Percentiles rank a stretch among this genome's conserved stretches.
These are phyloP conservation scores for Gossypium thurberi DNA, from an alignment of 345 rosid species.

Conservation along the genomic window DNA sequence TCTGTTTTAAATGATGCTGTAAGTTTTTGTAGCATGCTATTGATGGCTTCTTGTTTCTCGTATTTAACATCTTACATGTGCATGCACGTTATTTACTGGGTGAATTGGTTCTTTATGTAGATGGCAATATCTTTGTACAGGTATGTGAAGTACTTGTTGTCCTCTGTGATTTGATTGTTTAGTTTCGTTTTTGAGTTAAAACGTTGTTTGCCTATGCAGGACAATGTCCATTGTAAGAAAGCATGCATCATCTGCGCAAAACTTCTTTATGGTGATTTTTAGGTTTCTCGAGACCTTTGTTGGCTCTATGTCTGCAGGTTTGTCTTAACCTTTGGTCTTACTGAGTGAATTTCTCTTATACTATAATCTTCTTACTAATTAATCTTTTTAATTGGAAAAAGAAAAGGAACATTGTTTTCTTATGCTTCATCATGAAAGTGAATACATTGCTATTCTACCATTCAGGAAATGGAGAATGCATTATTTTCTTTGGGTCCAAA, in stretches of 20 bases:
- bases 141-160: constrained; percentile 32
- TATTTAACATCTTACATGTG: constrained; percentile 10
- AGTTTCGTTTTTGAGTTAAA: constrained; percentile 17
- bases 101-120: constrained; percentile 30
- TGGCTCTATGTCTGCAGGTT: constrained; percentile 97
- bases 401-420: not conserved
- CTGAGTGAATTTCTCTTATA: not conserved
- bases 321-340: constrained; percentile 17
- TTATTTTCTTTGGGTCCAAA: too few relatives aligned
- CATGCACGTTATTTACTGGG: constrained; percentile 3
- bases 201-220: constrained; percentile 46
- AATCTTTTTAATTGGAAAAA: not conserved
- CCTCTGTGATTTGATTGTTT: not conserved
- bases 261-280: constrained; percentile 72
- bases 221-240: constrained; percentile 88
- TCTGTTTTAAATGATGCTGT: constrained; percentile 99
- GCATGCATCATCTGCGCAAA: constrained; percentile 51
- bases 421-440: not conserved
- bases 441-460: not conserved
- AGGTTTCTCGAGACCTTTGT: constrained; percentile 95
- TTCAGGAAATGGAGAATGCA: too few relatives aligned
- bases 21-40: constrained; percentile 27
- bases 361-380: not conserved
- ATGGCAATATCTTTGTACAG: constrained; percentile 98
- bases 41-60: constrained; percentile 6